These are phyloP conservation scores for Suhomyces guaymorum DNA, from an alignment of 1,139 yeast genomes.

Conservation along the genomic window DNA sequence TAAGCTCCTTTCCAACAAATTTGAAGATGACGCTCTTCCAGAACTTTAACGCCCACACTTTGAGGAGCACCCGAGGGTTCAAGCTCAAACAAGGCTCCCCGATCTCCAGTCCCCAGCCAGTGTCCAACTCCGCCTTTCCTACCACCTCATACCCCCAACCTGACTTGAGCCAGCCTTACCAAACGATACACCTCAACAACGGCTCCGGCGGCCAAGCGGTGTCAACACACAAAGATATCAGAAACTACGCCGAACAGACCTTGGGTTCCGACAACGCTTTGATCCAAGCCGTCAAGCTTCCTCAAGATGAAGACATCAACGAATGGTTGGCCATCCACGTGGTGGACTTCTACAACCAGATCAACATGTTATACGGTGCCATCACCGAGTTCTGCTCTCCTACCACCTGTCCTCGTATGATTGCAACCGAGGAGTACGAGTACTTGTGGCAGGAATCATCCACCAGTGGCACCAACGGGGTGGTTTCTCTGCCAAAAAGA, in stretches of 20 bases:
- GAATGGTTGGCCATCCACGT: conserved; percentile 98
- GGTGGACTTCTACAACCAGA: conserved; percentile 89
- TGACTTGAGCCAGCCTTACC: conserved; percentile 28
- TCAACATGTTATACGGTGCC: conserved; percentile 94
- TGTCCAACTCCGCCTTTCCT: conserved; percentile 37
- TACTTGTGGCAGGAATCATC: conserved; percentile 88
- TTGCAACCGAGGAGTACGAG: conserved; percentile 95
- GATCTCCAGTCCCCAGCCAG: conserved; percentile 44
- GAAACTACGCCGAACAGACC: conserved; percentile 90
- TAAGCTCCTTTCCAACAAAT: too few species aligned
- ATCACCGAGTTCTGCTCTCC: conserved; percentile 97
- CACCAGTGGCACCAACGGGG: conserved; percentile 33
- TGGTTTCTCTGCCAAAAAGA: conserved; percentile 51
- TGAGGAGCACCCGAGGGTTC: conserved; percentile 57
- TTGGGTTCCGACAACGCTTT: conserved; percentile 89
- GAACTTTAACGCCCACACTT: conserved; percentile 57
- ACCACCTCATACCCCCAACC: conserved; percentile 30
- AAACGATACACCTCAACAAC: conserved; percentile 16
- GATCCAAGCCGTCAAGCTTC: conserved; percentile 89
- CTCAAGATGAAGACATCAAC: conserved; percentile 86
- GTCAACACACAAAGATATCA: conserved; percentile 66
- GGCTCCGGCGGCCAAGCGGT: conserved; percentile 38
- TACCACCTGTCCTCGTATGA: conserved; percentile 89
- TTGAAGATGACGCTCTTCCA: conserved; percentile 51
- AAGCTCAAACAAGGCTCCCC: conserved; percentile 46